These are phyloP conservation scores for Kitagawia praeruptora DNA, from an alignment of 129 eudicot genomes.

Conservation along the genomic window DNA sequence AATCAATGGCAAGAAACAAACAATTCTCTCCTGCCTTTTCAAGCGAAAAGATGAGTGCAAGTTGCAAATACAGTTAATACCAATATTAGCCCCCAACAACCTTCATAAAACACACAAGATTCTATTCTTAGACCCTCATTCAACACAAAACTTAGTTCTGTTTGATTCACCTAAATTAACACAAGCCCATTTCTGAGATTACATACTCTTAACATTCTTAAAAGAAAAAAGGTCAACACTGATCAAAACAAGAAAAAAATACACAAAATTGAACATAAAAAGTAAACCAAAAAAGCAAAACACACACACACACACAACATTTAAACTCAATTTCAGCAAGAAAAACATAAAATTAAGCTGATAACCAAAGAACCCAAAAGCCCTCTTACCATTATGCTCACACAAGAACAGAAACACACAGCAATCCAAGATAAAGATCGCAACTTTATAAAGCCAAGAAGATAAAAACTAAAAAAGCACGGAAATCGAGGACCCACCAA, in stretches of 20 bases:
- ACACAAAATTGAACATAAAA: neutral
- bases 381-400: neutral
- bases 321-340: neutral
- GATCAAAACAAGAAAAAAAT: neutral
- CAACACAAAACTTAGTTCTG: neutral
- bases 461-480: slow-evolving; percentile 1
- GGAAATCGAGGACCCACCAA: slow-evolving; percentile 9
- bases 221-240: neutral
- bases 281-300: neutral
- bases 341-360: neutral
- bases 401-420: slow-evolving; percentile 1
- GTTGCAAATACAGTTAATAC: neutral
- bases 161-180: neutral
- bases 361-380: neutral
- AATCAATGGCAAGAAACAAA: neutral
- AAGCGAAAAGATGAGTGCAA: neutral
- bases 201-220: neutral
- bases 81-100: neutral
- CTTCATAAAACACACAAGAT: neutral
- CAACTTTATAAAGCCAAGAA: neutral
- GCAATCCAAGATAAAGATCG: neutral
- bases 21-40: neutral
- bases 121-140: neutral
- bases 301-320: neutral
- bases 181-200: neutral